A percentile compares a stretch with the other conserved stretches of the same genome.
These are phyloP conservation scores for Hordeum marinum DNA, from an alignment of 176 grass and related monocot genomes.

Conservation along the genomic window DNA sequence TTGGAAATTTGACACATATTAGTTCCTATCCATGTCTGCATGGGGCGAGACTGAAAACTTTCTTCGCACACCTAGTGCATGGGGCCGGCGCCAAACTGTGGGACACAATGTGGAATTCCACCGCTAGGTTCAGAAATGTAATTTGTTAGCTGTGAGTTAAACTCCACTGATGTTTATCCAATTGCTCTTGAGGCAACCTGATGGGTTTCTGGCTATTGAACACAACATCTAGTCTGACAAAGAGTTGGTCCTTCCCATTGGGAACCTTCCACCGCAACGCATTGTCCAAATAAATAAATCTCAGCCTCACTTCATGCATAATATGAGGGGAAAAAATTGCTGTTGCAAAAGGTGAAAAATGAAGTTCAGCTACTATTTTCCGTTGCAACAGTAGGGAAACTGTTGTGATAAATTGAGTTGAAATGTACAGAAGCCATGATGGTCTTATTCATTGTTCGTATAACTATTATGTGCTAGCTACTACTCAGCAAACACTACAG, in stretches of 20 bases:
- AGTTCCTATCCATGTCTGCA: background rate
- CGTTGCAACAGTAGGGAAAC: background rate
- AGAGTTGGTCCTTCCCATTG: slow-evolving; percentile 74
- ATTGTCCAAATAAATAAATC: slow-evolving; percentile 81
- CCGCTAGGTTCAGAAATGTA: slow-evolving; percentile 59
- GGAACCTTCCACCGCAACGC: slow-evolving; percentile 78
- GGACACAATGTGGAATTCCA: slow-evolving; percentile 94
- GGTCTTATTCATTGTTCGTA: background rate
- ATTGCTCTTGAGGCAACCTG: slow-evolving; percentile 44
- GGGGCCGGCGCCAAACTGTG: slow-evolving; percentile 80
- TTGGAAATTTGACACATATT: background rate
- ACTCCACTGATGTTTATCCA: slow-evolving; percentile 14
- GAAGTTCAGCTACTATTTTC: background rate
- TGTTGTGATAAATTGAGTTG: background rate
- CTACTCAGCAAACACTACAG: background rate
- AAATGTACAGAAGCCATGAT: background rate
- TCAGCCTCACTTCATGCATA: slow-evolving; percentile 73
- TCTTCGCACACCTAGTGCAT: slow-evolving; percentile 70
- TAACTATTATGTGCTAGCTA: too few species aligned
- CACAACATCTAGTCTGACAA: slow-evolving; percentile 79
- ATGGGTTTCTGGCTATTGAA: slow-evolving; percentile 87
- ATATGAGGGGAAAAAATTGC: slow-evolving; percentile 13
- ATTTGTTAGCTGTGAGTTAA: background rate
- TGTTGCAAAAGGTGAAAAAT: background rate
- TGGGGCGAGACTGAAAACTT: slow-evolving; percentile 1